Conservation (phyloP, 345 rosid species). For the Theobroma cacao region DNA sequence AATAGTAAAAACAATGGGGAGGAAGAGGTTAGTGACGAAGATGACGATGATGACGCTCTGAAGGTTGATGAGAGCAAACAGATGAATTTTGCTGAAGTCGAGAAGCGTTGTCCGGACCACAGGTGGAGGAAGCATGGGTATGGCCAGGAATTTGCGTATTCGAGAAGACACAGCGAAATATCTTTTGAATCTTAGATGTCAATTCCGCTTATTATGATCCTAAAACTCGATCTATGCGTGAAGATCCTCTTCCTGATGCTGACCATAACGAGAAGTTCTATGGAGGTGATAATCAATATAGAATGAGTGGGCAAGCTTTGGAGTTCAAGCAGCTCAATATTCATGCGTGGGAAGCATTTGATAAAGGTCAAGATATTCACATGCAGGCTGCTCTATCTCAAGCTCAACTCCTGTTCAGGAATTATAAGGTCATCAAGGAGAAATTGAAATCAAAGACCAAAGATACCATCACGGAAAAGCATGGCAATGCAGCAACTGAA, state of each 20-base stretch:
- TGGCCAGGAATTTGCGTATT: constrained; percentile 82
- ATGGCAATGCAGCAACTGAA: constrained; percentile 64
- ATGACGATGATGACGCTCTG: constrained; percentile 69
- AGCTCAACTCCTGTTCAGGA: constrained; percentile 58
- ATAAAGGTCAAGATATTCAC: constrained; percentile 69
- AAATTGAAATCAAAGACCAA: constrained; percentile 46
- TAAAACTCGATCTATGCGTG: constrained; percentile 75
- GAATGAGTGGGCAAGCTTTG: constrained; percentile 70
- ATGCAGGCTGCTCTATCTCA: constrained; percentile 77
- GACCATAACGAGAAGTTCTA: constrained; percentile 75
- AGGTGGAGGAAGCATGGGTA: constrained; percentile 98
- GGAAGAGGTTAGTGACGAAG: constrained; percentile 55
- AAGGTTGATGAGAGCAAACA: constrained; percentile 85
- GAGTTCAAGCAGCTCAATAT: constrained; percentile 60
- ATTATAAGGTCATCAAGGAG: constrained; percentile 45
- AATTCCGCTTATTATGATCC: constrained; percentile 81
- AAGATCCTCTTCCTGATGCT: constrained; percentile 80
- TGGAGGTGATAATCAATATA: constrained; percentile 65
- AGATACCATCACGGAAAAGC: constrained; percentile 57
- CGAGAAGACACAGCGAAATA: constrained; percentile 81
- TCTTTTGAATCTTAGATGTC: constrained; percentile 68
- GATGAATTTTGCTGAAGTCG: constrained; percentile 96
- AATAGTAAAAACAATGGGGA: constrained; percentile 46
- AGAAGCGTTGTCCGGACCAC: constrained; percentile 96
- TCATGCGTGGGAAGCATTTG: constrained; percentile 55